Evolutionary conservation across 2,329 filamentous ascomycete genomes (phyloP), one percentile per base, ranked within the genome.

Genomic region (Diplocarpon rosae): DNA sequence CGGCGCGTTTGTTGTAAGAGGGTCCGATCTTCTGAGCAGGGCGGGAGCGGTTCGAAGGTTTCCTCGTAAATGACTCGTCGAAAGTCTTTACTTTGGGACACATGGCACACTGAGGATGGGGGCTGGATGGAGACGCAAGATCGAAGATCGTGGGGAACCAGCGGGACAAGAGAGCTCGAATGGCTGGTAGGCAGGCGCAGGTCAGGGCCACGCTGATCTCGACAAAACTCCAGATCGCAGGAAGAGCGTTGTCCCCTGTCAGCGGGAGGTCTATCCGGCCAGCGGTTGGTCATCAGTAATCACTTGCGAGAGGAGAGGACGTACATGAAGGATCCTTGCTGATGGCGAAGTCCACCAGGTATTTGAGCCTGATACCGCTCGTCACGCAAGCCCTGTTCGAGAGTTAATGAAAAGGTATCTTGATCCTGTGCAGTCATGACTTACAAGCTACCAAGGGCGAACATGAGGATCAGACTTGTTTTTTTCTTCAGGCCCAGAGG

Each of bases 401-500:
- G 33, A 30, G 20, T 27, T 24, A 35, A 36, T n/a, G 29, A 8
- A 8, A 13, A 5, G 20, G 4, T 24, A 7, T 3, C 20, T 24
- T 4, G 20, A 24, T 24, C 3, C 7, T 24, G 20, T 24, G 20
- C 7, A 7, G 7, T 24, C 4, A 4, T 4, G 20, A 24, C 20
- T 24, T 24, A 7, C 20, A 24, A 24, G 20, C 20, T 24, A 4
- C 20, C 20, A 24, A 24, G 20, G 20, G 20, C 20, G 20, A 24
- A 24, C 20, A 24, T 24, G 4, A 24, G 7, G 20, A 24, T 24
- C 3, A 24, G 7, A 24, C 20, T 24, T 24, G 24, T 30, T 61
- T 83, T 84, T 55, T 83, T 79, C 51, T 78, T 80, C 47, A 60
- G 67, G 1, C 77, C 77, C 20, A 84, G 63, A 27, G 74, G 72